Conservation (phyloP, 2,329 filamentous ascomycete genomes). For the Aspergillus terreus region DNA sequence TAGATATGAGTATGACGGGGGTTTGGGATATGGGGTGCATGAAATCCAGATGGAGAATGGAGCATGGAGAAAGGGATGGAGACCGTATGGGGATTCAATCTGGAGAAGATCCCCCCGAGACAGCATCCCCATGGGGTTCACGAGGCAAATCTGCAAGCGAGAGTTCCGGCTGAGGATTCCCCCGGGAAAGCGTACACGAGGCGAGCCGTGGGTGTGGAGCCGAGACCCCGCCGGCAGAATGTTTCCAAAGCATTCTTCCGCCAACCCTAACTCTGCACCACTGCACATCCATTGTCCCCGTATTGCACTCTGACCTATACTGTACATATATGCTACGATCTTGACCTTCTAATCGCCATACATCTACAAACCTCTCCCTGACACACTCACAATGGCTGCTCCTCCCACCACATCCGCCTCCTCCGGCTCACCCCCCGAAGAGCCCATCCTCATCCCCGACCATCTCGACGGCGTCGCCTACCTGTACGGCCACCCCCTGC, state of each 20-base stretch:
- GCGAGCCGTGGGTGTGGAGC: too few relatives aligned
- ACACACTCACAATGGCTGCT: constrained; percentile 20
- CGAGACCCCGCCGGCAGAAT: not conserved
- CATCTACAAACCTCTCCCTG: not conserved
- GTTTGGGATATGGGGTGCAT: not conserved
- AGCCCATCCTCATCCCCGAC: constrained; percentile 28
- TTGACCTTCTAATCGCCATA: not conserved
- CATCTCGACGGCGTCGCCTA: constrained; percentile 51
- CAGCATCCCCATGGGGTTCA: constrained; percentile 7
- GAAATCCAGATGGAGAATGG: too few relatives aligned
- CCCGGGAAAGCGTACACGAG: too few relatives aligned
- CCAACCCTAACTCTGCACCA: too few relatives aligned
- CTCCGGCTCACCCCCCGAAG: constrained; percentile 18
- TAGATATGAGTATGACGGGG: not conserved
- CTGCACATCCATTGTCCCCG: too few relatives aligned
- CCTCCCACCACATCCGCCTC: constrained; percentile 11
- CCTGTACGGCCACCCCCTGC: constrained; percentile 54
- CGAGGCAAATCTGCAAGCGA: too few relatives aligned
- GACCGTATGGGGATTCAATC: too few relatives aligned
- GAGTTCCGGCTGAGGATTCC: too few relatives aligned
- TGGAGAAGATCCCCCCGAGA: too few relatives aligned
- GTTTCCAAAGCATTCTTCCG: too few relatives aligned
- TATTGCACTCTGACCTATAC: not conserved
- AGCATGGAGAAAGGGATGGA: not conserved
- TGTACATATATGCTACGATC: too few relatives aligned